These are phyloP conservation scores for Lentinula lateritia DNA, from an alignment of 768 basidiomycete genomes.

Conservation along the genomic window DNA sequence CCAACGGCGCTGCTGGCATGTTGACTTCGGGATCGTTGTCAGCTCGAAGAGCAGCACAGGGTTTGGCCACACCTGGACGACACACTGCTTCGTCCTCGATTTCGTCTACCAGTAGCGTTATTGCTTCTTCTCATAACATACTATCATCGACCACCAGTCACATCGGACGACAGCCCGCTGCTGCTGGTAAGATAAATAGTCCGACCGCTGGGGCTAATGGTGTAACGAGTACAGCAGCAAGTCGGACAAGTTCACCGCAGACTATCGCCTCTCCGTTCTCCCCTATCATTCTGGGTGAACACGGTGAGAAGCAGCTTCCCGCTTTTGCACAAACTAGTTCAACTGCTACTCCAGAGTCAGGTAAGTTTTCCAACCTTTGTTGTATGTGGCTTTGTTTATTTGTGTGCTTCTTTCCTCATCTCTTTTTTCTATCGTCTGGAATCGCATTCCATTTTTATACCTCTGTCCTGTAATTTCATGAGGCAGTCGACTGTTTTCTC, in stretches of 20 bases:
- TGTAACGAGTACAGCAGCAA: not conserved
- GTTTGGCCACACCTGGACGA: not conserved
- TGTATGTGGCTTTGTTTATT: no score
- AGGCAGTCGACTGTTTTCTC: not conserved
- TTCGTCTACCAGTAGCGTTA: not conserved
- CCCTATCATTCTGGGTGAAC: conserved; percentile 2
- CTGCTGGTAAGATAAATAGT: not conserved
- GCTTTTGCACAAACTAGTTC: not conserved
- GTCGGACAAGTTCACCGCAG: not conserved
- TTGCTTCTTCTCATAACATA: not conserved
- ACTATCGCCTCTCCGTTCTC: conserved; percentile 4
- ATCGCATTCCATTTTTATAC: no score
- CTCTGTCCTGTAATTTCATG: no score
- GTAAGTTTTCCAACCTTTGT: not conserved
- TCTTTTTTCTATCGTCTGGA: no score
- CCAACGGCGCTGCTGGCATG: not conserved
- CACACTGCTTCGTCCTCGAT: not conserved
- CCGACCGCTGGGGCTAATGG: not conserved
- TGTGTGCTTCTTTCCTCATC: no score
- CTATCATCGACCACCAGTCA: not conserved
- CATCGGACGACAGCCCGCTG: not conserved
- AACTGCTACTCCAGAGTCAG: not conserved
- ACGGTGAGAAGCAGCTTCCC: not conserved
- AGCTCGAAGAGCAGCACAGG: not conserved
- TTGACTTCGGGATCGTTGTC: not conserved